Evolutionary conservation across 1,139 yeast genomes (phyloP), one percentile per base, ranked within the genome.

Genomic region (Hansenula lynferdii): DNA sequence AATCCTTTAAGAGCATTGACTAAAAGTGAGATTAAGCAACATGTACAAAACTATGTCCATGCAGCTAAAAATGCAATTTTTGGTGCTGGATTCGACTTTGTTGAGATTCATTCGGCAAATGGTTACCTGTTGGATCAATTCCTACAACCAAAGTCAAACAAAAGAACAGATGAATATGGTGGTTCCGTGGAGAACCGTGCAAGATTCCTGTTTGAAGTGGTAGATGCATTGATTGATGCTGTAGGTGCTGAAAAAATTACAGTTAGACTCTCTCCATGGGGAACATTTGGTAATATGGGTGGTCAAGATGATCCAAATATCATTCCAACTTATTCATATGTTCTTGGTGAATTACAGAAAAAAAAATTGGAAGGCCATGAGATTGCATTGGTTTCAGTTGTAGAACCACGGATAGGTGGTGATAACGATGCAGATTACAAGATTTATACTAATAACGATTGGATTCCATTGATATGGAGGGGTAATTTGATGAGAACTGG

Each of bases 161-260:
- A 68, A 43, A 69, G 89, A 55, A 75, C 80, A 11, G 87, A 80
- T 51, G 69, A 76, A 55, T 80, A 80, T 54, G 86, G 86, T 45
- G 84, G 85, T 6, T 64, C 75, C 8, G 18, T 80, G 44, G 86
- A 79, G 57, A 81, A 80, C 61, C 68, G 85, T 44, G 69, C 81
- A 25, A 65, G 84, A 43, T 72, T 81, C 24, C 26, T 61, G 2
- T 43, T 65, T 16, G 72, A 70, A 41, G 43, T 64, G 26, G 50
- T 69, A 18, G 72, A 67, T 40, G 59, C 56, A 12, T 53, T 70
- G 12, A 8, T 6, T 12, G 34, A 27, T 4, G 31, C 31, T 5
- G 15, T 27, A 16, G 36, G 36, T 17, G 17, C 31, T 5, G 19
- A 37, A n/a, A 47, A 42, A 17, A 36, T 53, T 18, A 59, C 49